A percentile compares a stretch with the other conserved stretches of the same genome.
These are phyloP conservation scores for Exutisphaerella laricina DNA, from an alignment of 2,329 filamentous ascomycete genomes.

Conservation along the genomic window DNA sequence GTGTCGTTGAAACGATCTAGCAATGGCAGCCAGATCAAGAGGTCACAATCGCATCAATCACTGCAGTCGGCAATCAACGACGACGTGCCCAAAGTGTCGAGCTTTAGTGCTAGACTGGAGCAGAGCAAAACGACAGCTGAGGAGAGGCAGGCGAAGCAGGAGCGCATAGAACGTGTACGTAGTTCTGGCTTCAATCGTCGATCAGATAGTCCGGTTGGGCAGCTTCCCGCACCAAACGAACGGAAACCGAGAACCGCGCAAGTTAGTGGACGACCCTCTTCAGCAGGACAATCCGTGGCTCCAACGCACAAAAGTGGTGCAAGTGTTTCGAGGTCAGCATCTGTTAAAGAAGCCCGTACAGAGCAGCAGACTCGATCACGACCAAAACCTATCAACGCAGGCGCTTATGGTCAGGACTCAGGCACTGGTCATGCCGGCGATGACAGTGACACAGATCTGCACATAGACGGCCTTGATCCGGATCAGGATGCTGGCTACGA, in stretches of 20 bases:
- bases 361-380: slow-evolving; percentile 1
- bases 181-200: slow-evolving; percentile 31
- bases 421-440: slow-evolving; percentile 17
- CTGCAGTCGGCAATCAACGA: slow-evolving; percentile 10
- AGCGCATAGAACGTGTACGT: slow-evolving; percentile 39
- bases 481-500: slow-evolving; percentile 59
- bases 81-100: slow-evolving; percentile 32
- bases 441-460: slow-evolving; percentile 16
- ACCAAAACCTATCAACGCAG: slow-evolving; percentile 8
- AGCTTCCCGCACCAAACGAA: neutral
- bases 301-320: neutral
- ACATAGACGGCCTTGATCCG: slow-evolving; percentile 8
- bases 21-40: slow-evolving; percentile 29
- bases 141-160: slow-evolving; percentile 41
- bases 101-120: slow-evolving; percentile 82
- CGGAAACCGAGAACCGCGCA: slow-evolving; percentile 3
- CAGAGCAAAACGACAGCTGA: slow-evolving; percentile 51
- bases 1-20: slow-evolving; percentile 72
- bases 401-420: slow-evolving; percentile 9
- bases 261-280: slow-evolving; percentile 12
- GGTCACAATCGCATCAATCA: slow-evolving; percentile 13
- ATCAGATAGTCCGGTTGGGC: slow-evolving; percentile 3
- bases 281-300: slow-evolving; percentile 9
- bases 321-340: slow-evolving; percentile 11
- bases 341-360: slow-evolving; percentile 11